Evolutionary conservation across 192 early-diverging fungal species (phyloP), one percentile per base, ranked within the genome.

Genomic region (Umbelopsis isabellina): DNA sequence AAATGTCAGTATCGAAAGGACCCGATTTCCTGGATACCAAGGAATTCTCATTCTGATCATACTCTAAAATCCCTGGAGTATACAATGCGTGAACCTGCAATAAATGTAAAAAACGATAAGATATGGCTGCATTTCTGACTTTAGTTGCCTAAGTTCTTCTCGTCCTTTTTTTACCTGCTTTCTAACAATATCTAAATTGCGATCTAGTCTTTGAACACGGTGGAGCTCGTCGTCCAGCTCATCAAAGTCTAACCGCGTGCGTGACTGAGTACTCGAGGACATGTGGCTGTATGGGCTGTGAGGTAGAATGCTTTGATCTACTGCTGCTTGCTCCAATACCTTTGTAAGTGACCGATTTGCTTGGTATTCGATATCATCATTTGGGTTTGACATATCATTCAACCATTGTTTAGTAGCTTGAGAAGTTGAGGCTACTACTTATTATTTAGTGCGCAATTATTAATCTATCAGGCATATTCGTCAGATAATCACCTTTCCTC

Each of bases 161-260:
- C 13, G 12, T 2, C 27, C 13, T 35, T 2, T 13, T 61, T 2
- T 18, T 61, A 61, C 55, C 55, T 61, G 55, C 30, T 61, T 25
- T n/a, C 55, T 30, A 25, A 61, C 55, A 61, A 61, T 61, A 33
- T 61, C 55, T 30, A 61, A 35, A 35, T 61, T 61, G 2, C 13
- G 55, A 35, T 61, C 55, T 18, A 61, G 55, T 2, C 55, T 25
- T 35, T 25, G 27, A 8, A 61, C 55, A 7, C 55, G 9, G n/a
- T 61, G 27, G 18, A 61, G 55, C 33, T 61, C 55, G 33, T 61
- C 55, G 30, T 61, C 55, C 4, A 61, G 55, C 27, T 61, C 55
- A 61, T 61, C 55, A 25, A 61, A 30, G 25, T 61, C 55, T 61
- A 61, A 15, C 30, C 55, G 27, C 30, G 55, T 61, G 12, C 55